phyloP scores from a whole-genome alignment of 345 rosid genomes.

The Mangifera indica region DNA sequence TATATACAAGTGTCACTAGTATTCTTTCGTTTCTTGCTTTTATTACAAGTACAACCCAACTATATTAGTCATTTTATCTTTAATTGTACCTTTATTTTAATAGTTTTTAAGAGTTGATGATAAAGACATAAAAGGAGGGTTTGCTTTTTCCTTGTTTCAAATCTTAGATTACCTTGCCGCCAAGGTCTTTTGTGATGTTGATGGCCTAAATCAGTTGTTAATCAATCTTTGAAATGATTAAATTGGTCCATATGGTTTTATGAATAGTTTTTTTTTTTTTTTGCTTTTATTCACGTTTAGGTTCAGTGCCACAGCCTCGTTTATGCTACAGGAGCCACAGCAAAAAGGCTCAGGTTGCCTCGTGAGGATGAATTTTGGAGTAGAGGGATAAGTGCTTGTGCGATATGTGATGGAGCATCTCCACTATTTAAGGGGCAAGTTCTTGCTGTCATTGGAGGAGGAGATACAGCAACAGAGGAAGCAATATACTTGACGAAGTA shows the following conservation, averaged over 20 bases:
- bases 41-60: not conserved
- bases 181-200: not conserved
- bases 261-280: not conserved
- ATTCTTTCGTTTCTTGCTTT: not conserved
- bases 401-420: conserved; percentile 98
- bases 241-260: not conserved
- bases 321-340: conserved; percentile 95
- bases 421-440: conserved; percentile 93
- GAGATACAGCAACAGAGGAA: conserved; percentile 98
- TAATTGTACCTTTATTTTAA: not conserved
- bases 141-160: no score
- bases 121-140: not conserved
- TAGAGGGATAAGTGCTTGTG: conserved; percentile 98
- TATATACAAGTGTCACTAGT: not conserved
- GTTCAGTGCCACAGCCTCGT: conserved; percentile 81
- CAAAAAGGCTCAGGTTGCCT: conserved; percentile 73
- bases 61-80: not conserved
- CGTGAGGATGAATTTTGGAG: conserved; percentile 99
- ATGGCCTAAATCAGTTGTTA: conserved; percentile 7
- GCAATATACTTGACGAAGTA: conserved; percentile 90
- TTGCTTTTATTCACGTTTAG: conserved; percentile 39
- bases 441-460: conserved; percentile 97
- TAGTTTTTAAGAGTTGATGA: not conserved
- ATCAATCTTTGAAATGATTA: not conserved
- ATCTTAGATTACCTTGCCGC: not conserved